A percentile compares a stretch with the other conserved stretches of the same genome.
phyloP scores from a whole-genome alignment of 768 basidiomycete genomes.

The Lentinula detonsa region DNA sequence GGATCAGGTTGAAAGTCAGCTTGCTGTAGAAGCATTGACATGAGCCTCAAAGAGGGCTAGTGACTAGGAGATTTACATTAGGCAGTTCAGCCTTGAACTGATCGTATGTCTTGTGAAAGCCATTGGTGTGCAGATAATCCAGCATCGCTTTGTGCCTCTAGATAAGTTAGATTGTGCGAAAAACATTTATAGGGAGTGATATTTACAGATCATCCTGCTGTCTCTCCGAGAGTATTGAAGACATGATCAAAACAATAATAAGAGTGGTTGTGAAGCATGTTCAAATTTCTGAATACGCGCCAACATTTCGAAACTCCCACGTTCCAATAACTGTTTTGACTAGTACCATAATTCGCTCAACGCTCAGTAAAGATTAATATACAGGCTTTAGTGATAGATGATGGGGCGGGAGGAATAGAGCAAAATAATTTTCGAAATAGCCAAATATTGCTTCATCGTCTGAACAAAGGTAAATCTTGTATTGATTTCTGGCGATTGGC shows the following conservation, averaged over 20 bases:
- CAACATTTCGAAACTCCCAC: not conserved
- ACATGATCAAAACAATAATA: conserved; percentile 1
- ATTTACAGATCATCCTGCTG: conserved; percentile 9
- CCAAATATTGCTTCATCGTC: no score
- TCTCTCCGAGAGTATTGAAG: conserved; percentile 7
- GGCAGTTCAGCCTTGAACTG: conserved; percentile 23
- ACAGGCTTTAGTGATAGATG: not conserved
- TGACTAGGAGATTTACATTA: conserved; percentile 10
- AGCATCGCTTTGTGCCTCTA: conserved; percentile 30
- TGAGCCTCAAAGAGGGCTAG: not conserved
- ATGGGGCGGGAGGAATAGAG: no score
- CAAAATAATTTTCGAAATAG: no score
- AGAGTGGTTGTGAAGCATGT: conserved; percentile 3
- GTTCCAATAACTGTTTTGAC: not conserved
- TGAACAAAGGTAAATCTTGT: no score
- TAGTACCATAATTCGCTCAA: not conserved
- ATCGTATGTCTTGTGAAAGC: conserved; percentile 25
- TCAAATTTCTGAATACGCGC: not conserved
- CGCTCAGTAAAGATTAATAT: not conserved
- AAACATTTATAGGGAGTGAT: not conserved
- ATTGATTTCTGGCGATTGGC: no score
- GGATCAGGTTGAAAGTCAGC: conserved; percentile 22
- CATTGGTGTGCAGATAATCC: conserved; percentile 25
- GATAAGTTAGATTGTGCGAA: conserved; percentile 5
- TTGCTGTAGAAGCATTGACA: conserved; percentile 8